These are phyloP conservation scores for Exsudoporus floridanus DNA, from an alignment of 1,284 basidiomycete genomes.

Conservation along the genomic window DNA sequence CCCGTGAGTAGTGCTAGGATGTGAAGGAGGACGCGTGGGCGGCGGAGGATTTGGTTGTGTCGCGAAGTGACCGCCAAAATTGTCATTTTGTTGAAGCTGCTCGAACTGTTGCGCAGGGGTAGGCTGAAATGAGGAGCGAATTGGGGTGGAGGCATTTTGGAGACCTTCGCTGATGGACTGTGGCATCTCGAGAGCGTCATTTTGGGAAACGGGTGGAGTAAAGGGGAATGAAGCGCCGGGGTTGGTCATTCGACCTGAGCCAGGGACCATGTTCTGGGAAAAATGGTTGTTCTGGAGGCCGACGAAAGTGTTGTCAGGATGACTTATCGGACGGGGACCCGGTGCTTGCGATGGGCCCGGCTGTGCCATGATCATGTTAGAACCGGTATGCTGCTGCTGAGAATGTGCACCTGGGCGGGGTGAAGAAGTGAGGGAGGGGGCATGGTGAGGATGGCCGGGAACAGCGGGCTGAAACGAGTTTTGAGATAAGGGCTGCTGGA, in stretches of 20 bases:
- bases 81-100: slow-evolving; percentile 44
- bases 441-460: slow-evolving; percentile 38
- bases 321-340: slow-evolving; percentile 44
- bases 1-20: slow-evolving; percentile 33
- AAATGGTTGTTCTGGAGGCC: slow-evolving; percentile 45
- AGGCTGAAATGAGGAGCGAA: slow-evolving; percentile 44
- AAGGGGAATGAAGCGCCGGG: slow-evolving; percentile 42
- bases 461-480: slow-evolving; percentile 42
- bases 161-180: slow-evolving; percentile 44
- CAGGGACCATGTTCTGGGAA: slow-evolving; percentile 36
- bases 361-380: slow-evolving; percentile 43
- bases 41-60: slow-evolving; percentile 36
- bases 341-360: slow-evolving; percentile 47
- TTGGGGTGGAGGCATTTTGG: slow-evolving; percentile 39
- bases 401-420: slow-evolving; percentile 46
- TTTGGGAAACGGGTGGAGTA: slow-evolving; percentile 43
- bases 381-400: slow-evolving; percentile 40
- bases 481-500: slow-evolving; percentile 45
- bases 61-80: slow-evolving; percentile 37
- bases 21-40: slow-evolving; percentile 48
- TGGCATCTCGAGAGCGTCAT: slow-evolving; percentile 37
- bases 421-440: slow-evolving; percentile 42
- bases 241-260: slow-evolving; percentile 39
- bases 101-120: slow-evolving; percentile 62
- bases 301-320: slow-evolving; percentile 50